Conservation (phyloP, 164 flowering plant genomes). For the Protea cynaroides region DNA sequence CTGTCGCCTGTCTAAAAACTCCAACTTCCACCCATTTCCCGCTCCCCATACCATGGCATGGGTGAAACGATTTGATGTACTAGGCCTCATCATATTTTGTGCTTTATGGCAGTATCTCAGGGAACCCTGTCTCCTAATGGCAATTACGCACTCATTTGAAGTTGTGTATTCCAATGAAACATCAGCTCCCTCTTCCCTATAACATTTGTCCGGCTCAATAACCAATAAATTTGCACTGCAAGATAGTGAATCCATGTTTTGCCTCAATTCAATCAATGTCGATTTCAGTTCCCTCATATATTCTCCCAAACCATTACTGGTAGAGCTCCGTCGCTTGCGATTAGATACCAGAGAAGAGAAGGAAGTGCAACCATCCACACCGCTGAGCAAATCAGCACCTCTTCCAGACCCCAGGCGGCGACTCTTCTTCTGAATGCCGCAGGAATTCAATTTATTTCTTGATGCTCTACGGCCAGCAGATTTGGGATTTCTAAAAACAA, state of each 20-base stretch:
- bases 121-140: constrained; percentile 42
- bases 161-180: constrained; percentile 40
- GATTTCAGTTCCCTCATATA: constrained; percentile 26
- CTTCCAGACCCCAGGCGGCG: constrained; percentile 37
- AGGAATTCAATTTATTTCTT: constrained; percentile 21
- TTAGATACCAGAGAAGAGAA: constrained; percentile 18
- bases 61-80: constrained; percentile 49
- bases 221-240: constrained; percentile 65
- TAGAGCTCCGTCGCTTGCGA: constrained; percentile 28
- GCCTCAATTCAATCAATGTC: constrained; percentile 12
- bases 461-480: constrained; percentile 19
- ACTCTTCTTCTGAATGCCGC: constrained; percentile 40
- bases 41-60: constrained; percentile 62
- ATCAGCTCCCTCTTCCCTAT: constrained; percentile 54
- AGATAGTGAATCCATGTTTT: constrained; percentile 26
- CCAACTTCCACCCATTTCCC: constrained; percentile 73
- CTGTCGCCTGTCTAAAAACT: constrained; percentile 58
- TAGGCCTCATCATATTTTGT: constrained; percentile 53
- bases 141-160: constrained; percentile 54
- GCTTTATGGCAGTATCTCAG: constrained; percentile 41
- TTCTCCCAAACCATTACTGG: constrained; percentile 10
- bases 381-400: constrained; percentile 25
- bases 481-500: constrained; percentile 18
- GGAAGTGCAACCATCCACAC: constrained; percentile 19
- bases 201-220: constrained; percentile 57